A percentile compares a stretch with the other conserved stretches of the same genome.
Evolutionary conservation across 2,329 filamentous ascomycete species (phyloP).

Genomic region (Albophoma yamanashiensis): DNA sequence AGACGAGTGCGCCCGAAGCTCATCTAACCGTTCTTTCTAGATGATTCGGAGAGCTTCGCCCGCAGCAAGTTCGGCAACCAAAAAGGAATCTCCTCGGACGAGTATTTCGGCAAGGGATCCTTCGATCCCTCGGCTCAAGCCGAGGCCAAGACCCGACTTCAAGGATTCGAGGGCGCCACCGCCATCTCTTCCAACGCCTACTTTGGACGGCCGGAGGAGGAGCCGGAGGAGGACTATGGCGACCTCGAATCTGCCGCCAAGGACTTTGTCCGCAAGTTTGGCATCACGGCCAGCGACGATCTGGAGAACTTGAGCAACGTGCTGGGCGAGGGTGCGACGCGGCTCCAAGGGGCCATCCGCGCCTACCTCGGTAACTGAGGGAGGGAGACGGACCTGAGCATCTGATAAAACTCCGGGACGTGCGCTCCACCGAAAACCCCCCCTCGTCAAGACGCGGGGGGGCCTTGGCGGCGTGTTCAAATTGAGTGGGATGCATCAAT

Average conservation of each 20-base stretch:
- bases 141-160: slow-evolving; percentile 78
- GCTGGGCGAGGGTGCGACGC: slow-evolving; percentile 75
- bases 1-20: background rate
- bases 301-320: slow-evolving; percentile 79
- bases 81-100: slow-evolving; percentile 95
- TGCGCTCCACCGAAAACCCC: background rate
- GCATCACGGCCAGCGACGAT: slow-evolving; percentile 91
- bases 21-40: slow-evolving; percentile 20
- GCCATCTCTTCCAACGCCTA: slow-evolving; percentile 95
- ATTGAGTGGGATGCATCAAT: background rate
- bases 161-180: slow-evolving; percentile 86
- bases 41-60: slow-evolving; percentile 73
- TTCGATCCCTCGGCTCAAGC: slow-evolving; percentile 72
- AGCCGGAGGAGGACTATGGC: slow-evolving; percentile 70
- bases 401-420: background rate
- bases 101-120: slow-evolving; percentile 88
- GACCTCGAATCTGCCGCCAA: slow-evolving; percentile 89
- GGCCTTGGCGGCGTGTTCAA: background rate
- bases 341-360: slow-evolving; percentile 67
- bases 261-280: slow-evolving; percentile 92
- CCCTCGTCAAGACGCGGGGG: background rate
- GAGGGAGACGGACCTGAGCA: background rate
- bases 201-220: slow-evolving; percentile 87
- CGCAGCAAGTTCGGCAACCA: slow-evolving; percentile 82
- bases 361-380: slow-evolving; percentile 50